phyloP scores from a whole-genome alignment of 2,329 filamentous ascomycete species.

The Fusarium sp. region DNA sequence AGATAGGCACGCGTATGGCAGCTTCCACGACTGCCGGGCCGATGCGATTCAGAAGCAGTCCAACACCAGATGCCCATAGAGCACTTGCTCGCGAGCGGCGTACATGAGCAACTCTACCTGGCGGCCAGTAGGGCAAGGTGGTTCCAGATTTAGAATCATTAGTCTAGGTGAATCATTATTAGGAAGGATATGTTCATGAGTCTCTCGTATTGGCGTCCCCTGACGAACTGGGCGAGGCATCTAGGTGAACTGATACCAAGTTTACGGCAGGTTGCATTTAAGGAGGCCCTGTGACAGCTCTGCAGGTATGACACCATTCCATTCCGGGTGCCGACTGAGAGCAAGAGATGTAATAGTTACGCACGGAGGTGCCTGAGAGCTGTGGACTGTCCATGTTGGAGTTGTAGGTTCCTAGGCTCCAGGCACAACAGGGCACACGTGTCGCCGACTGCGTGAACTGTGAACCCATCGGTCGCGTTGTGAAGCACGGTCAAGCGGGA shows the following conservation, averaged over 20 bases:
- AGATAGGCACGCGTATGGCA: conserved; percentile 9
- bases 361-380: conserved; percentile 14
- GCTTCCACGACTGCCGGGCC: conserved; percentile 19
- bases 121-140: background rate
- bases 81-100: conserved; percentile 13
- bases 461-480: conserved; percentile 25
- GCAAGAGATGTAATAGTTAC: conserved; percentile 27
- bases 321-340: background rate
- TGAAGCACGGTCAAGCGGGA: background rate
- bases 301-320: conserved; percentile 32
- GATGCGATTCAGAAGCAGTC: conserved; percentile 27
- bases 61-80: conserved; percentile 17
- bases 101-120: conserved; percentile 19
- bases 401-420: conserved; percentile 23
- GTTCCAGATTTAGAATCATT: background rate
- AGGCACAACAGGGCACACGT: conserved; percentile 40
- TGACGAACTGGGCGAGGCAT: conserved; percentile 19
- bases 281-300: conserved; percentile 24
- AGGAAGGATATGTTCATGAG: background rate
- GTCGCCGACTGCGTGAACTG: conserved; percentile 36
- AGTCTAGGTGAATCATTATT: background rate
- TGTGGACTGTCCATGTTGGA: conserved; percentile 1
- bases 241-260: conserved; percentile 16
- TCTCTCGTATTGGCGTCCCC: background rate
- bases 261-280: conserved; percentile 28